Evolutionary conservation across 1,139 yeast species (phyloP).

Genomic region (Nakaseomyces nivariensis): DNA sequence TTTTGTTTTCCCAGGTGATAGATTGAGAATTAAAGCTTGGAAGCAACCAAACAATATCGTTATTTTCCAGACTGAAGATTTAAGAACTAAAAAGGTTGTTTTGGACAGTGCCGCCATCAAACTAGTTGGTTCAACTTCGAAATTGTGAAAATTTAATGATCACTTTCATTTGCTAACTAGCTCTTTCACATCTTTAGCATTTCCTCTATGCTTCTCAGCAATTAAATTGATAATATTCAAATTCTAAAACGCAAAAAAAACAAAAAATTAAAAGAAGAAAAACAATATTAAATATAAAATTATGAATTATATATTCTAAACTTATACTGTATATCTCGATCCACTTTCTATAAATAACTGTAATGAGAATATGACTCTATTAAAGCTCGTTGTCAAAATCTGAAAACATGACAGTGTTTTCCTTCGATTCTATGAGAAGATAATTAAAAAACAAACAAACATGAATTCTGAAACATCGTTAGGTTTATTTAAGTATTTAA

Average conservation of each 20-base stretch:
- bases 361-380: too few relatives aligned
- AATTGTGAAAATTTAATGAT: slow-evolving; percentile 13
- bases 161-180: not conserved
- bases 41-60: slow-evolving; percentile 55
- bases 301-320: too few relatives aligned
- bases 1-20: slow-evolving; percentile 95
- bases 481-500: not conserved
- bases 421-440: not conserved
- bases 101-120: slow-evolving; percentile 85
- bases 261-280: too few relatives aligned
- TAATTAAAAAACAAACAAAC: not conserved
- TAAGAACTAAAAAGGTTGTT: slow-evolving; percentile 70
- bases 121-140: slow-evolving; percentile 31
- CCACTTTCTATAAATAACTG: too few relatives aligned
- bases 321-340: too few relatives aligned
- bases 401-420: too few relatives aligned
- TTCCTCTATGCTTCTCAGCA: too few relatives aligned
- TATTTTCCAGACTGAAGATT: slow-evolving; percentile 73
- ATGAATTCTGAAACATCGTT: too few relatives aligned
- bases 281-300: too few relatives aligned
- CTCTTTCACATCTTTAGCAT: not conserved
- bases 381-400: too few relatives aligned
- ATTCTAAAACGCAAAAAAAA: too few relatives aligned
- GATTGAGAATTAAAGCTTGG: slow-evolving; percentile 78
- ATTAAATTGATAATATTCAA: too few relatives aligned